Evolutionary conservation across 768 basidiomycete genomes (phyloP), one percentile per base, ranked within the genome.

Genomic region (Termitomyces sp.): DNA sequence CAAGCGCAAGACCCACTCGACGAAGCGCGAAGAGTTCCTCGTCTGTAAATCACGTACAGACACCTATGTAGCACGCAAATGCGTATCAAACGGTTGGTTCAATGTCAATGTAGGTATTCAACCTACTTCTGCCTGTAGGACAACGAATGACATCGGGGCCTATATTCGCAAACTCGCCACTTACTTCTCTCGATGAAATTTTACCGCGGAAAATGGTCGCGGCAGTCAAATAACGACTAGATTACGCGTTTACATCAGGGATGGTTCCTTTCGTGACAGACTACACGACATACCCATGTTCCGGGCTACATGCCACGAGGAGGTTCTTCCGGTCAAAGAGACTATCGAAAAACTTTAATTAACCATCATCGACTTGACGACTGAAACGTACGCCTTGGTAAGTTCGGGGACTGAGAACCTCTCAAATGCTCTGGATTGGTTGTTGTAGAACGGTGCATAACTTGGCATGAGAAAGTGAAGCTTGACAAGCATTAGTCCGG

Each of bases 391-490:
- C 91, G 86, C 84, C 63, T 81, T 78, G 0, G 90, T 93, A 56
- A 95, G 68, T 62, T 95, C 92, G 0, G 84, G 66, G 4, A 91
- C 78, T 6, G 83, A 83, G 46, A 79, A 72, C 27, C 79, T 78
- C 63, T 87, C 79, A 74, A 82, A 95, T 2, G 81, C 73, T 50
- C 76, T 76, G 0, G 85, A 78, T 56, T 83, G 84, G 3, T 84
- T 78, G 63, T 93, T 83, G 62, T 82, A 85, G 65, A 98, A 85
- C 0, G 97, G 97, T 0, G 93, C 94, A 70, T 94, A 97, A 63
- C 93, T 95, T 51, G 93, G 93, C 78, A 93, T 91, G 66, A 99
- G 83, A 84, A 98, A 99, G 71, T 99, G 96, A 54, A 98, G 82
- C 88, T 96, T 67, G 15, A 22, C 13, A 15, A 4, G 16, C 8